Percentiles rank a stretch among this genome's conserved stretches.
These are phyloP conservation scores for Candida albicans DNA, from an alignment of 1,139 yeast genomes.

Conservation along the genomic window DNA sequence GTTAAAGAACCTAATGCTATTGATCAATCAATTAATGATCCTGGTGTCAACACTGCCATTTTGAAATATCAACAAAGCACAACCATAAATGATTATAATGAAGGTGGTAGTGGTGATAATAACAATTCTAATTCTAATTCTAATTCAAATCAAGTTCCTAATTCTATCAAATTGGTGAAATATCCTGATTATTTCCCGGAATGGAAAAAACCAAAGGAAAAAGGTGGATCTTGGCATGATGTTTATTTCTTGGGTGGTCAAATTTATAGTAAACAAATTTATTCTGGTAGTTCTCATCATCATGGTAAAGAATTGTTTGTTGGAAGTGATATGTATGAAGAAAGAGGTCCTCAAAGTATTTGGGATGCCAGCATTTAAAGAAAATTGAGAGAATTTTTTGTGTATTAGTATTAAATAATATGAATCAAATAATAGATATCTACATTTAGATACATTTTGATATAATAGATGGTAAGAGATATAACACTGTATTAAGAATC, in stretches of 20 bases:
- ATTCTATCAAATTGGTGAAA: slow-evolving; percentile 63
- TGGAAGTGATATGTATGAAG: slow-evolving; percentile 71
- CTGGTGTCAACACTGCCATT: slow-evolving; percentile 41
- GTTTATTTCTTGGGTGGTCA: slow-evolving; percentile 81
- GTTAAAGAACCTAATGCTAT: slow-evolving; percentile 32
- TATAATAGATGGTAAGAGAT: no score
- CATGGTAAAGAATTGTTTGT: slow-evolving; percentile 66
- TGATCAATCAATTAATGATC: slow-evolving; percentile 10
- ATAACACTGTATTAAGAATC: no score
- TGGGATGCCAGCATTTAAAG: slow-evolving; percentile 46
- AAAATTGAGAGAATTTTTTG: background rate
- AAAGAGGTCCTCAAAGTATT: slow-evolving; percentile 71
- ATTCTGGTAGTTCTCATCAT: slow-evolving; percentile 58
- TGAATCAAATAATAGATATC: no score
- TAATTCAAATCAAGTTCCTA: slow-evolving; percentile 67
- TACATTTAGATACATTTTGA: no score
- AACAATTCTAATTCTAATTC: slow-evolving; percentile 19
- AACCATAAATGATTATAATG: slow-evolving; percentile 18
- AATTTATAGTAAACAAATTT: slow-evolving; percentile 83
- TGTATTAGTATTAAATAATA: no score
- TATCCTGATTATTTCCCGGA: slow-evolving; percentile 93
- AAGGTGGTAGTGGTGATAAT: slow-evolving; percentile 29
- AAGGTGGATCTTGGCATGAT: slow-evolving; percentile 69
- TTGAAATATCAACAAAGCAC: slow-evolving; percentile 47
- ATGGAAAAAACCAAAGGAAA: slow-evolving; percentile 73